Evolutionary conservation across 768 basidiomycete species (phyloP), one percentile per base, ranked within the genome.

Genomic region (Phaeotremella skinneri): DNA sequence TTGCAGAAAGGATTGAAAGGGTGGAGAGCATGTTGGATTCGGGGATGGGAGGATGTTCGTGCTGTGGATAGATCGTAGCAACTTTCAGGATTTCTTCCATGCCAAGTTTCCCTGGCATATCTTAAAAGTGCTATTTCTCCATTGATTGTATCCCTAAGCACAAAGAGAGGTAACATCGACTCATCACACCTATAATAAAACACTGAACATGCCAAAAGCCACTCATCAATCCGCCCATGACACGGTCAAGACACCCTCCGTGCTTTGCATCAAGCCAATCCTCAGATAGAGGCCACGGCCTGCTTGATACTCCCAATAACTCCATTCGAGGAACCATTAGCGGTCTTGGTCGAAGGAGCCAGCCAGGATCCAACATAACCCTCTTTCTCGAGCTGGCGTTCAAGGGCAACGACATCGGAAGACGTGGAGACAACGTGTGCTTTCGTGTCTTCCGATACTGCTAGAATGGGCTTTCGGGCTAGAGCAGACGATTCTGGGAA

Each of bases 261-360:
- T n/a, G n/a, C n/a, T n/a, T n/a, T n/a, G n/a, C n/a, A n/a, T n/a
- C n/a, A n/a, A n/a, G n/a, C n/a, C n/a, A n/a, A 87, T 65, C 81
- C 81, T n/a, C 81, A 77, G 49, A 59, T 42, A 20, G 51, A 39
- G 4, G 51, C 32, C 1, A 63, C 54, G 21, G 34, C 48, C 39
- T 59, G 34, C 37, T 59, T 59, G 30, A 63, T 30, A 20, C 41
- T 58, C 14, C 50, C 37, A 4, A 41, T 26, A 4, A 56, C 3
- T 17, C 55, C 55, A 31, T 56, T 47, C 34, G 7, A 7, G 7
- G 34, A 37, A 11, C 57, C 57, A 50, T 59, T 63, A 13, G 31
- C 30, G 25, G 48, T 58, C 51, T 48, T 51, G 20, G 52, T 11
- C 11, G 37, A 9, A 13, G 14, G 30, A 30, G 29, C 16, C 2